phyloP scores from a whole-genome alignment of 495 filamentous ascomycete genomes.

The Penicillium cinerascens region DNA sequence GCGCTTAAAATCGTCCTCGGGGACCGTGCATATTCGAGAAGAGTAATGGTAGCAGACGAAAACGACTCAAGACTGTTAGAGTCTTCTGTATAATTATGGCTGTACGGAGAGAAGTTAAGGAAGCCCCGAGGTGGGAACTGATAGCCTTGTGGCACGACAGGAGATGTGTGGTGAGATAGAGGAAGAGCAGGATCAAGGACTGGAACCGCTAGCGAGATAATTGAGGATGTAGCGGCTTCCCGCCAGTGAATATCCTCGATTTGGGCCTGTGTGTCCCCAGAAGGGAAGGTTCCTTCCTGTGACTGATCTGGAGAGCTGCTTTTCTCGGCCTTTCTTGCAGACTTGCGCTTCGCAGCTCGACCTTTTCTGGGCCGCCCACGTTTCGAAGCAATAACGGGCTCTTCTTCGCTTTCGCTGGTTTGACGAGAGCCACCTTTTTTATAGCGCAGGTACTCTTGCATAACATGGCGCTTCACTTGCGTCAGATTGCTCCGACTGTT shows the following conservation, averaged over 20 bases:
- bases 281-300: too few relatives aligned
- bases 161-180: conserved; percentile 4
- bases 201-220: not conserved
- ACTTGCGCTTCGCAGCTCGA: conserved; percentile 6
- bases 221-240: not conserved
- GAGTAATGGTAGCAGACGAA: conserved; percentile 15
- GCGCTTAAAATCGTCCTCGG: conserved; percentile 35
- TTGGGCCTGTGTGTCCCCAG: not conserved
- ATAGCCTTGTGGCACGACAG: not conserved
- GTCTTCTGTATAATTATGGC: conserved; percentile 11
- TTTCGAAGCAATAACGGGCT: conserved; percentile 6
- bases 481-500: conserved; percentile 40
- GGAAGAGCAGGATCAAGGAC: not conserved
- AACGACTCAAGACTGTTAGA: conserved; percentile 11
- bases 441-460: conserved; percentile 47
- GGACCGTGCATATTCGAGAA: conserved; percentile 19
- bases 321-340: conserved; percentile 1
- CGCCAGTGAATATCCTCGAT: conserved; percentile 2
- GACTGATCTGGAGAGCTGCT: not conserved
- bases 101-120: conserved; percentile 2
- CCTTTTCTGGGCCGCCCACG: conserved; percentile 22
- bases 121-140: not conserved
- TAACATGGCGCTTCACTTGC: conserved; percentile 46
- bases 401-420: conserved; percentile 17
- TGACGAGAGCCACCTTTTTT: conserved; percentile 28